These are phyloP conservation scores for Syzygium aqueum DNA, from an alignment of 345 rosid species.

Conservation along the genomic window DNA sequence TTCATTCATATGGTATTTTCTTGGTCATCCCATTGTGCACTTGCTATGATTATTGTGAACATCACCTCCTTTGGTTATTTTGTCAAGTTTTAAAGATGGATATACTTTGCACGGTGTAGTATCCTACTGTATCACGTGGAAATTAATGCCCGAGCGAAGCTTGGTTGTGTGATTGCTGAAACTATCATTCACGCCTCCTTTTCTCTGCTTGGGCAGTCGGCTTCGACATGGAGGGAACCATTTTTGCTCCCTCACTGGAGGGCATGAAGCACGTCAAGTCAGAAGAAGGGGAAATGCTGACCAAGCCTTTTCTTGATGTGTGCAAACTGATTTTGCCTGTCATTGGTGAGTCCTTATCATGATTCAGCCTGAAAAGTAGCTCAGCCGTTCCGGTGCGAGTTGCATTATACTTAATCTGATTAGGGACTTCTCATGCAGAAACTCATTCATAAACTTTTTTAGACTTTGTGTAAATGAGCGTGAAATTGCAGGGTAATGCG, in stretches of 20 bases:
- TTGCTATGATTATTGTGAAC: background rate
- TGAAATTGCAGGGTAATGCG: background rate
- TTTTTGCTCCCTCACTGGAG: conserved; percentile 75
- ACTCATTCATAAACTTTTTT: background rate
- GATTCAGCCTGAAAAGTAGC: background rate
- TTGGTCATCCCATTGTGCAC: background rate
- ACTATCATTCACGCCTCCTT: background rate
- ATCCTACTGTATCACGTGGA: background rate
- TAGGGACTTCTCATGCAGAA: background rate
- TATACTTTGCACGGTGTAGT: background rate
- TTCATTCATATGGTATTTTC: background rate
- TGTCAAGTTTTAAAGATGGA: background rate
- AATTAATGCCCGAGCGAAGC: background rate
- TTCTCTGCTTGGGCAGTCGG: background rate
- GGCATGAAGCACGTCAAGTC: conserved; percentile 81
- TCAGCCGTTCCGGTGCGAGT: background rate
- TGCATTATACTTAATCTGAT: background rate
- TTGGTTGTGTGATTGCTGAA: background rate
- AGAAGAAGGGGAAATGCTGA: conserved; percentile 62
- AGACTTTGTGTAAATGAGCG: background rate
- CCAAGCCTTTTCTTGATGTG: conserved; percentile 80
- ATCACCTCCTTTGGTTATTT: background rate
- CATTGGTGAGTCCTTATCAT: conserved; percentile 33
- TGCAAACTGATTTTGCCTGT: conserved; percentile 85
- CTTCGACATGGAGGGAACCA: conserved; percentile 54